Percentiles rank a stretch among this genome's conserved stretches.
Evolutionary conservation across 257 asterid species (phyloP).

Genomic region (Penstemon davidsonii): DNA sequence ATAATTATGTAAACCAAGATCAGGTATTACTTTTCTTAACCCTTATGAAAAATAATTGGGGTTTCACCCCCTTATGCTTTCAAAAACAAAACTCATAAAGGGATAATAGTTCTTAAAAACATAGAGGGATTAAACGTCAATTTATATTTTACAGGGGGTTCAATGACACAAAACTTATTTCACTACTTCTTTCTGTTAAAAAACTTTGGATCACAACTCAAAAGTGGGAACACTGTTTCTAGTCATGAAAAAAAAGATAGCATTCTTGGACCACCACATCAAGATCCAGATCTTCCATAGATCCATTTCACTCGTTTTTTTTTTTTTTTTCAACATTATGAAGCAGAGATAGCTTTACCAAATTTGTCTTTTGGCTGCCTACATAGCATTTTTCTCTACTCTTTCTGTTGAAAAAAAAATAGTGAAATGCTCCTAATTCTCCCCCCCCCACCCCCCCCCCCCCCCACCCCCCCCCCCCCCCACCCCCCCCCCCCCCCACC

Average conservation of each 20-base stretch:
- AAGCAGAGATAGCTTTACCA: background rate
- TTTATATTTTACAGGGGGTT: background rate
- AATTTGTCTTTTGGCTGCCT: conserved; percentile 13
- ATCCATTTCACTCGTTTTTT: conserved; percentile 30
- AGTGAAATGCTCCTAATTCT: too few species aligned
- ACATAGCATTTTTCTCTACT: conserved; percentile 13
- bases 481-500: too few species aligned
- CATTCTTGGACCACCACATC: conserved; percentile 26
- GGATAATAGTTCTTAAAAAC: too few species aligned
- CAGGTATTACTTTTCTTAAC: too few species aligned
- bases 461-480: too few species aligned
- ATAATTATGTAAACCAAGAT: too few species aligned
- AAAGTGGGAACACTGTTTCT: background rate
- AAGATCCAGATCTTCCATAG: conserved; percentile 21
- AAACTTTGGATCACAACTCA: background rate
- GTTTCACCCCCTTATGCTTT: too few species aligned
- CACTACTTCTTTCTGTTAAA: background rate
- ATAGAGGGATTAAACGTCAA: too few species aligned
- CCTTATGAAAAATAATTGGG: too few species aligned
- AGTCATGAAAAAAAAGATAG: conserved; percentile 4
- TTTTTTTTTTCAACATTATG: too few species aligned
- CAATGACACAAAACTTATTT: conserved; percentile 2
- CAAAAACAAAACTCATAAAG: background rate
- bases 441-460: too few species aligned
- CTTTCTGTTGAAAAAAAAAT: background rate